Percentiles rank a stretch among this genome's conserved stretches.
Evolutionary conservation across 2,329 filamentous ascomycete species (phyloP).

Genomic region (Ceratocystis variospora): DNA sequence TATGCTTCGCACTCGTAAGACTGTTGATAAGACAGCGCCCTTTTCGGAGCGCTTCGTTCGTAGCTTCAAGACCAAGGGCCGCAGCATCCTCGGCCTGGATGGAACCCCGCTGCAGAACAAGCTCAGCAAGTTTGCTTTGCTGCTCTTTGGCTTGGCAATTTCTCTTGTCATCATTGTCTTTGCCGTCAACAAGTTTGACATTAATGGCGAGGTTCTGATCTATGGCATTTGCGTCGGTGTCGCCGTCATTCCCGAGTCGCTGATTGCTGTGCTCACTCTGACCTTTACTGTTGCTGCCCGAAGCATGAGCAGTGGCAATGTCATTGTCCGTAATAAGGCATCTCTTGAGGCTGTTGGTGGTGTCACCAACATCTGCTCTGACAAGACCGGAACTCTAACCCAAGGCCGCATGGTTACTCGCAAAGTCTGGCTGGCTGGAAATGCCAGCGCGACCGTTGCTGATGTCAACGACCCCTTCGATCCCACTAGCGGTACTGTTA

Average conservation of each 20-base stretch:
- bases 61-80: slow-evolving; percentile 31
- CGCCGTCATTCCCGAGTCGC: slow-evolving; percentile 50
- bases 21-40: slow-evolving; percentile 28
- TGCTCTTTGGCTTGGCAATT: slow-evolving; percentile 61
- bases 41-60: slow-evolving; percentile 33
- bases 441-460: slow-evolving; percentile 39
- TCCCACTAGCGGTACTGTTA: slow-evolving; percentile 41
- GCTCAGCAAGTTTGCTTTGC: slow-evolving; percentile 69
- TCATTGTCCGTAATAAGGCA: slow-evolving; percentile 51
- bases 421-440: slow-evolving; percentile 46
- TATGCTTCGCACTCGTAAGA: slow-evolving; percentile 45
- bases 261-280: slow-evolving; percentile 57
- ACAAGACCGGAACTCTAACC: slow-evolving; percentile 56
- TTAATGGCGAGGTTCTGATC: slow-evolving; percentile 44
- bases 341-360: slow-evolving; percentile 54
- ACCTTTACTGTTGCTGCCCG: slow-evolving; percentile 55
- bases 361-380: slow-evolving; percentile 57
- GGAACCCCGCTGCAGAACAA: slow-evolving; percentile 78
- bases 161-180: slow-evolving; percentile 49
- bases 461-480: slow-evolving; percentile 46
- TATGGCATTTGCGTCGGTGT: slow-evolving; percentile 49
- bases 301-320: slow-evolving; percentile 49
- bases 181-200: slow-evolving; percentile 39
- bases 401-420: slow-evolving; percentile 53
- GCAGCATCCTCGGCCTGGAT: slow-evolving; percentile 49